phyloP scores from a whole-genome alignment of 495 filamentous ascomycete species.

The Penicillium canariense region DNA sequence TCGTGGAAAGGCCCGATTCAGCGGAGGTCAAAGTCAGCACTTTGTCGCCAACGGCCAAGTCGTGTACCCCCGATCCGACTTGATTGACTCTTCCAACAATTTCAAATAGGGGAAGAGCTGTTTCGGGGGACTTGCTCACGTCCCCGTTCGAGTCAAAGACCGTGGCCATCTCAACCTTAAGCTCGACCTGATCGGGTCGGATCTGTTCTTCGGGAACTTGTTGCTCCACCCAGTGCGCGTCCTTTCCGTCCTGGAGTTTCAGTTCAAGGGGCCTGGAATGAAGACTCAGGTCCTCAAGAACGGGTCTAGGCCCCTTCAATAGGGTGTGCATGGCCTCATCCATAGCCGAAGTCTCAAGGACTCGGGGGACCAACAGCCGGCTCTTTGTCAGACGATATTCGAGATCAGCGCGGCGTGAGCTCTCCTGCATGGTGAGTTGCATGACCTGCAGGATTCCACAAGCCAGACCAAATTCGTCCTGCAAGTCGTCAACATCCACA shows the following conservation, averaged over 20 bases:
- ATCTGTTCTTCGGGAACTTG: not conserved
- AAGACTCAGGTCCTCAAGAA: slow-evolving; percentile 1
- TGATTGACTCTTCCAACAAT: slow-evolving; percentile 14
- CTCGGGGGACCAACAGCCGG: slow-evolving; percentile 20
- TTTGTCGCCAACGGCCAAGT: slow-evolving; percentile 18
- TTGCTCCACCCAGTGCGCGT: slow-evolving; percentile 18
- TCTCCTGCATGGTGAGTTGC: slow-evolving; percentile 16
- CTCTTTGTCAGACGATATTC: slow-evolving; percentile 21
- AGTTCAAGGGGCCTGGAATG: slow-evolving; percentile 16
- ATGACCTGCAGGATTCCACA: slow-evolving; percentile 18
- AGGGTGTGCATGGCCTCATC: slow-evolving; percentile 25
- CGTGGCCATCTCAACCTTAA: slow-evolving; percentile 19
- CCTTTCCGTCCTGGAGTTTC: slow-evolving; percentile 10
- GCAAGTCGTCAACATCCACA: slow-evolving; percentile 6
- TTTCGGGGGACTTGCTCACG: slow-evolving; percentile 9
- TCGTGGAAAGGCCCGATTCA: slow-evolving; percentile 10
- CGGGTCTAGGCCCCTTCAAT: slow-evolving; percentile 19
- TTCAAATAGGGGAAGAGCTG: slow-evolving; percentile 17
- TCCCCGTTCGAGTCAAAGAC: slow-evolving; percentile 13
- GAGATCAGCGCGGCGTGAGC: slow-evolving; percentile 13
- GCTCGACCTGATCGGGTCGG: slow-evolving; percentile 12
- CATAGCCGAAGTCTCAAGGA: slow-evolving; percentile 14
- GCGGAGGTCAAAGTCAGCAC: slow-evolving; percentile 13
- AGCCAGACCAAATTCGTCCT: slow-evolving; percentile 11
- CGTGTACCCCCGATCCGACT: slow-evolving; percentile 16